Percentiles rank a stretch among this genome's conserved stretches.
phyloP scores from a whole-genome alignment of 208 protist genomes.

The Endotrypanum monterogeii region DNA sequence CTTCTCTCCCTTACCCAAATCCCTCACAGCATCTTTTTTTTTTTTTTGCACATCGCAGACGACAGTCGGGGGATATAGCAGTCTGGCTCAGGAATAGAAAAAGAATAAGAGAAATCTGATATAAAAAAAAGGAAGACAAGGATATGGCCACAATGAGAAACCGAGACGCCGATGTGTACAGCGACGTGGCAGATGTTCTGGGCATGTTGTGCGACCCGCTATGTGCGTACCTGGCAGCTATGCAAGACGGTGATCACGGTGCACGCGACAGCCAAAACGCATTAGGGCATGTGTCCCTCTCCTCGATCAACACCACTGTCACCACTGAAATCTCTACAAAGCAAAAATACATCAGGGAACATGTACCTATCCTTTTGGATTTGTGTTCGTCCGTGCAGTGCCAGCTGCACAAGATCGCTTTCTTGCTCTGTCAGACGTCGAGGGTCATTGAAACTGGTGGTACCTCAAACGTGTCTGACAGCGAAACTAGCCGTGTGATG shows the following conservation, averaged over 20 bases:
- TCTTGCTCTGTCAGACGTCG: background rate
- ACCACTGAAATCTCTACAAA: conserved; percentile 4
- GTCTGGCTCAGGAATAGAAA: no score
- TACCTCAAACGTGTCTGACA: background rate
- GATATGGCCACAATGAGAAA: background rate
- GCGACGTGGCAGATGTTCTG: conserved; percentile 28
- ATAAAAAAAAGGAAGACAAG: conserved; percentile 12
- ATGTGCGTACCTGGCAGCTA: conserved; percentile 2
- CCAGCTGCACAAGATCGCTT: conserved; percentile 12
- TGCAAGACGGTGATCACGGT: conserved; percentile 5
- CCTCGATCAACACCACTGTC: background rate
- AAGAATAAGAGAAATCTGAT: background rate
- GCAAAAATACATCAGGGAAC: conserved; percentile 18
- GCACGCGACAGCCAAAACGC: background rate
- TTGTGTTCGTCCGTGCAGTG: conserved; percentile 14
- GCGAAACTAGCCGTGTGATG: background rate
- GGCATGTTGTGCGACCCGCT: conserved; percentile 33
- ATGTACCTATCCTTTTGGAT: conserved; percentile 11
- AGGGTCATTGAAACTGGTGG: no score
- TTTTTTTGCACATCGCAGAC: no score
- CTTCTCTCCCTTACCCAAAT: no score
- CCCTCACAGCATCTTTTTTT: no score
- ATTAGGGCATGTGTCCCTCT: background rate
- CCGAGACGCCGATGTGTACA: conserved; percentile 18
- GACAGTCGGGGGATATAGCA: no score